A percentile compares a stretch with the other conserved stretches of the same genome.
phyloP scores from a whole-genome alignment of 2,329 filamentous ascomycete species.

The Didymellaceae sp. region DNA sequence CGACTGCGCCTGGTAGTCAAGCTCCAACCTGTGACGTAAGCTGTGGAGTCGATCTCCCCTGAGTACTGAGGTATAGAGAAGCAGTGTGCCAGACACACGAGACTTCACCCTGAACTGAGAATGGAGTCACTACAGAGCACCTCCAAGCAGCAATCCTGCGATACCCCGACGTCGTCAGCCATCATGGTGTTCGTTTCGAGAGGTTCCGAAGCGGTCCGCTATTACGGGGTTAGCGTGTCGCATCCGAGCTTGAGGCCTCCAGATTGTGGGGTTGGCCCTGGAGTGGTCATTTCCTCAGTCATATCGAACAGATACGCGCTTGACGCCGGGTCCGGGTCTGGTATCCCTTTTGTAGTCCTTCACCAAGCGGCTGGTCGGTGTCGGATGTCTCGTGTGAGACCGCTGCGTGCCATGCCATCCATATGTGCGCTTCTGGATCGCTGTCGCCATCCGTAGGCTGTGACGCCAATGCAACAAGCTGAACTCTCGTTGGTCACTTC shows the following conservation, averaged over 20 bases:
- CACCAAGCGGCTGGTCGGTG: neutral
- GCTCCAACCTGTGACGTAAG: conserved; percentile 12
- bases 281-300: conserved; percentile 14
- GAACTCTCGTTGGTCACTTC: conserved; percentile 5
- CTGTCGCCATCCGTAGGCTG: neutral
- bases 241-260: conserved; percentile 9
- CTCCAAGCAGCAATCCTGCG: neutral
- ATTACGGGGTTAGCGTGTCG: conserved; percentile 7
- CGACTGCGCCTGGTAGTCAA: neutral
- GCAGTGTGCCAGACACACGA: neutral
- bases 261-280: conserved; percentile 14
- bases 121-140: neutral
- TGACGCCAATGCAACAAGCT: neutral
- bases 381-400: neutral
- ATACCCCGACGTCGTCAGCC: conserved; percentile 5
- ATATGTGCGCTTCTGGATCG: conserved; percentile 2
- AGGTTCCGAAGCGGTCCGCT: conserved; percentile 6
- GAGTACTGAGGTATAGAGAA: neutral
- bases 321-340: conserved; percentile 10
- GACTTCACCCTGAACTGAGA: neutral
- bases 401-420: conserved; percentile 1
- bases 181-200: conserved; percentile 16
- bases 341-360: conserved; percentile 6
- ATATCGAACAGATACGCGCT: conserved; percentile 17
- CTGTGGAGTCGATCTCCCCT: neutral